These are phyloP conservation scores for Heteromeles arbutifolia DNA, from an alignment of 306 rosid genomes.

Conservation along the genomic window DNA sequence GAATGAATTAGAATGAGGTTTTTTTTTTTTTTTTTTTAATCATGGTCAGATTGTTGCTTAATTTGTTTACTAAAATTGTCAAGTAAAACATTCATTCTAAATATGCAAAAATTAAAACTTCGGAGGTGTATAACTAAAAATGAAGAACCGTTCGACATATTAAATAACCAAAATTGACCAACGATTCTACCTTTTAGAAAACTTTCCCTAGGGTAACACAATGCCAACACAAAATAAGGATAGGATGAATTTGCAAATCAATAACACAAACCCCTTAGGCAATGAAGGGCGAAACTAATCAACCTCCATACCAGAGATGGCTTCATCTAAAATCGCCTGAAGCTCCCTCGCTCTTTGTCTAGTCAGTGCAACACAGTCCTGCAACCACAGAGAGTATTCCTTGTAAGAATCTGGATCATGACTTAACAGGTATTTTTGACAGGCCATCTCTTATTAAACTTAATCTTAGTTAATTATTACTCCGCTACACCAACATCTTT, in stretches of 20 bases:
- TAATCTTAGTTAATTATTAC: background rate
- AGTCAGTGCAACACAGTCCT: conserved; percentile 77
- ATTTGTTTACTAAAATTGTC: too few species aligned
- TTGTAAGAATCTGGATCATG: background rate
- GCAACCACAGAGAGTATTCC: conserved; percentile 33
- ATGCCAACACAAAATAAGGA: background rate
- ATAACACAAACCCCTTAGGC: background rate
- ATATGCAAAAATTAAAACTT: background rate
- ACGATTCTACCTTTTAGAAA: background rate
- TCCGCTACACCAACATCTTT: background rate
- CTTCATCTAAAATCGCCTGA: conserved; percentile 49
- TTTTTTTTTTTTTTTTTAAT: too few species aligned
- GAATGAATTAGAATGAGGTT: too few species aligned
- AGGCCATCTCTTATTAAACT: background rate
- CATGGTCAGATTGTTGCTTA: too few species aligned
- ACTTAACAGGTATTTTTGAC: background rate
- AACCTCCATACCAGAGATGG: conserved; percentile 51
- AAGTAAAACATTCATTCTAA: background rate
- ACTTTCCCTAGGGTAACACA: background rate
- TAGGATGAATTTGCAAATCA: background rate
- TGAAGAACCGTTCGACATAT: background rate
- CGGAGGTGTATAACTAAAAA: background rate
- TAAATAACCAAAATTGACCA: background rate
- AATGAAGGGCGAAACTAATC: conserved; percentile 35
- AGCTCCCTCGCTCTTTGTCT: conserved; percentile 75